Evolutionary conservation across 306 rosid species (phyloP).

Genomic region (Sphenostylis stenocarpa): DNA sequence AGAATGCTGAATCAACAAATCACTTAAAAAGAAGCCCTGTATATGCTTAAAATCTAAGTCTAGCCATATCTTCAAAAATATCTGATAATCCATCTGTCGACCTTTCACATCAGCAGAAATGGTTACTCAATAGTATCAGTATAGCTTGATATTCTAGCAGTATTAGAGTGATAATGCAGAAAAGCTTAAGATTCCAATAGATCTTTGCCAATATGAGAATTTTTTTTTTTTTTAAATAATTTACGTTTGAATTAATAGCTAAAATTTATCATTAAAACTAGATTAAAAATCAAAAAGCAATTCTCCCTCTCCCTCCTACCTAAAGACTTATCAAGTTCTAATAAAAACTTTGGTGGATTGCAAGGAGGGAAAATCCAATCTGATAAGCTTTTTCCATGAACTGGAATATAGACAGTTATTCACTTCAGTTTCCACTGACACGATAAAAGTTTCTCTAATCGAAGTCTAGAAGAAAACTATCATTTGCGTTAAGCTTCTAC

Average conservation of each 20-base stretch:
- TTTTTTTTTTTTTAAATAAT: not conserved
- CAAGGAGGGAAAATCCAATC: not conserved
- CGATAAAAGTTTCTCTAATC: not conserved
- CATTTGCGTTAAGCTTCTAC: not conserved
- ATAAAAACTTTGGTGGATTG: not conserved
- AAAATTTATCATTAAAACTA: not conserved
- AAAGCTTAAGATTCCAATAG: not conserved
- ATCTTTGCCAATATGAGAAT: not conserved
- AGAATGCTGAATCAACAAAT: not conserved
- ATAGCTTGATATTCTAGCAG: not conserved
- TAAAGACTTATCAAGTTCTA: not conserved
- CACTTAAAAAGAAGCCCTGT: not conserved
- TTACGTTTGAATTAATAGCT: not conserved
- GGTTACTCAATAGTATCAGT: not conserved
- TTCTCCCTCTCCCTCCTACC: not conserved
- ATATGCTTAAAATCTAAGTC: not conserved
- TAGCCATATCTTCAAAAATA: not conserved
- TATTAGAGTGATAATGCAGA: not conserved
- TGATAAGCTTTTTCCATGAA: not conserved
- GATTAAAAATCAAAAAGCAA: not conserved
- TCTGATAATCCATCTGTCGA: not conserved
- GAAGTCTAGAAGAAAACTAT: not conserved
- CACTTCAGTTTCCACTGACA: not conserved
- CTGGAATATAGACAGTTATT: slow-evolving; percentile 6
- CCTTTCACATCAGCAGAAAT: not conserved